Evolutionary conservation across 345 rosid species (phyloP).

Genomic region (Brassica cretica): DNA sequence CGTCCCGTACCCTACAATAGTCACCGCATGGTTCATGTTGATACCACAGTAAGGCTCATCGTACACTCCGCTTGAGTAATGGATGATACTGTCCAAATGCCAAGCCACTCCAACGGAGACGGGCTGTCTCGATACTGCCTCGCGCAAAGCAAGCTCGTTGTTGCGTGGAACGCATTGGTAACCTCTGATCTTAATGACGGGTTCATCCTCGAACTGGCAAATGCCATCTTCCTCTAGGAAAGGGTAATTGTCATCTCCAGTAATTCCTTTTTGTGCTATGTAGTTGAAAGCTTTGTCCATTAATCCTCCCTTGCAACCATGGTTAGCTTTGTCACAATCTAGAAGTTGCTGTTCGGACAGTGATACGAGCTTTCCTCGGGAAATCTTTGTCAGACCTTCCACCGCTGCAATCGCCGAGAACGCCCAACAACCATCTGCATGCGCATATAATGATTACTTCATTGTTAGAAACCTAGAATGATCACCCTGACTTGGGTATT

Average conservation of each 20-base stretch:
- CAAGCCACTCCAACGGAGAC: conserved; percentile 41
- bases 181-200: conserved; percentile 40
- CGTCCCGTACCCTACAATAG: conserved; percentile 56
- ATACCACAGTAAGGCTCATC: conserved; percentile 40
- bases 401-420: conserved; percentile 60
- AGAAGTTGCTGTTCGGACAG: conserved; percentile 61
- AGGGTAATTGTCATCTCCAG: conserved; percentile 20
- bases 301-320: conserved; percentile 52
- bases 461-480: conserved; percentile 1
- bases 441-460: not conserved
- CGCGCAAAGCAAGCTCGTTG: conserved; percentile 46
- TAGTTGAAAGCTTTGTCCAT: conserved; percentile 47
- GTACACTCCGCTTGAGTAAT: conserved; percentile 51
- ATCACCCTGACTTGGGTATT: not conserved
- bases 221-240: conserved; percentile 41
- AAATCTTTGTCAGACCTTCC: conserved; percentile 51
- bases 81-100: conserved; percentile 28
- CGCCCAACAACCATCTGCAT: conserved; percentile 64
- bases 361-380: conserved; percentile 44
- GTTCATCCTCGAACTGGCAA: conserved; percentile 30
- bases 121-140: conserved; percentile 57
- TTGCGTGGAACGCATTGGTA: conserved; percentile 43
- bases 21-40: conserved; percentile 45
- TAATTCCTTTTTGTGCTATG: conserved; percentile 17
- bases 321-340: conserved; percentile 46